A percentile compares a stretch with the other conserved stretches of the same genome.
These are phyloP conservation scores for Trichomonascus vanleenenianus DNA, from an alignment of 805 yeast genomes.

Conservation along the genomic window DNA sequence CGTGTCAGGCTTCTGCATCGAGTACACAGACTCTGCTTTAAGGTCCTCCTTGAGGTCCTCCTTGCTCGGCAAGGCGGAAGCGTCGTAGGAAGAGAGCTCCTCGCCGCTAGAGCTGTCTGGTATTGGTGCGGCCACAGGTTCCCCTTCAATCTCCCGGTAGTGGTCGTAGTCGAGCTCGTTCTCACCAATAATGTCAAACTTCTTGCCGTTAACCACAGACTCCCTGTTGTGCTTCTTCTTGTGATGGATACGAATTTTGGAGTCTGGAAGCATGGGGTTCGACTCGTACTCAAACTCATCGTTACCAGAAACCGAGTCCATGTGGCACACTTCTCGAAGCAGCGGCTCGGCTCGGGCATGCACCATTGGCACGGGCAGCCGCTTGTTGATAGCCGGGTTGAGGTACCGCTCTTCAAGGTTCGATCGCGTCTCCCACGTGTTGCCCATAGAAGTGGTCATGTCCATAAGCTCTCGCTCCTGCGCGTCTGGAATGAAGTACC, in stretches of 20 bases:
- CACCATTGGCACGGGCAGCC: slow-evolving; percentile 19
- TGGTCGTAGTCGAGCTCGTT: slow-evolving; percentile 12
- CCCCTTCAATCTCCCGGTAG: slow-evolving; percentile 5
- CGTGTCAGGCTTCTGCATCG: no score
- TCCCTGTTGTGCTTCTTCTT: neutral
- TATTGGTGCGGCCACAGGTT: neutral
- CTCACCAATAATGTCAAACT: slow-evolving; percentile 13
- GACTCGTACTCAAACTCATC: slow-evolving; percentile 7
- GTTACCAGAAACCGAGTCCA: neutral
- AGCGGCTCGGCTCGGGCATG: slow-evolving; percentile 14
- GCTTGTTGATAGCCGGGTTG: slow-evolving; percentile 17
- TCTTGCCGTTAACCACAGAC: neutral
- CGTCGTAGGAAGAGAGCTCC: neutral
- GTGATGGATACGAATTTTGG: neutral
- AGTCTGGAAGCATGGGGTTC: slow-evolving; percentile 4
- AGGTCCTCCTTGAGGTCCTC: neutral
- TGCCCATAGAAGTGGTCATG: slow-evolving; percentile 1
- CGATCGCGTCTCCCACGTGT: slow-evolving; percentile 3
- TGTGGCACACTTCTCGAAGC: slow-evolving; percentile 11
- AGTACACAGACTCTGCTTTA: no score
- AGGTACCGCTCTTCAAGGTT: slow-evolving; percentile 15
- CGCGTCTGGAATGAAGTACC: slow-evolving; percentile 16
- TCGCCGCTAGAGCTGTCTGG: neutral
- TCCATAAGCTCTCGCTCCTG: slow-evolving; percentile 14
- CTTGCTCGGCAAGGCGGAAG: neutral